These are phyloP conservation scores for Aegilops speltoides DNA, from an alignment of 176 grass and related monocot species.

Conservation along the genomic window DNA sequence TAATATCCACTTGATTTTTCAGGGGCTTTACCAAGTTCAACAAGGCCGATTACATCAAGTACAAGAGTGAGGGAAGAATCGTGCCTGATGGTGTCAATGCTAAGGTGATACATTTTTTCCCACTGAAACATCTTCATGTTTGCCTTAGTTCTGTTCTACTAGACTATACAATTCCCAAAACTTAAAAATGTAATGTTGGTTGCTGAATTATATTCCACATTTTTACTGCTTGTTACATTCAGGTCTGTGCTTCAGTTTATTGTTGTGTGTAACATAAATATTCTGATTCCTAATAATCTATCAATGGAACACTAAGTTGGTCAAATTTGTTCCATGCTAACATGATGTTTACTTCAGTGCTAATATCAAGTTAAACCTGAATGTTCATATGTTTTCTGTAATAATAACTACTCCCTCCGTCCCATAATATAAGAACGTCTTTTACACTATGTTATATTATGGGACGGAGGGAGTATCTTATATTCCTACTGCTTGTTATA, in stretches of 20 bases:
- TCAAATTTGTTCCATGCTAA: background rate
- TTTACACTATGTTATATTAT: too few relatives aligned
- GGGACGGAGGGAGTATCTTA: too few relatives aligned
- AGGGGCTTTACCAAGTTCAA: constrained; percentile 40
- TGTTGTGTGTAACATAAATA: background rate
- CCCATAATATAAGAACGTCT: too few relatives aligned
- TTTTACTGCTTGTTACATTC: background rate
- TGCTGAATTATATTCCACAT: background rate
- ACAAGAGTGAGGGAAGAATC: constrained; percentile 38
- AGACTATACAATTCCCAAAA: background rate
- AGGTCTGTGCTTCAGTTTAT: background rate
- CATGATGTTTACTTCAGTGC: too few relatives aligned
- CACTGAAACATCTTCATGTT: background rate
- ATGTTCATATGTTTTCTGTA: background rate
- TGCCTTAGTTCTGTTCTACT: background rate
- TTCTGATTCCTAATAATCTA: background rate
- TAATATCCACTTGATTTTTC: background rate
- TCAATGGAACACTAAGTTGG: background rate
- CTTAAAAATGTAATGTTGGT: background rate
- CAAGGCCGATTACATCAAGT: constrained; percentile 25
- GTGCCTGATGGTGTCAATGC: constrained; percentile 25
- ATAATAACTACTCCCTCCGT: too few relatives aligned
- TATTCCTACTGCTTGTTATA: background rate
- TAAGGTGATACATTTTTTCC: constrained; percentile 11
- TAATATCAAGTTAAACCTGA: background rate